phyloP scores from a whole-genome alignment of 176 grass and related monocot genomes.

The Metroxylon sagu region DNA sequence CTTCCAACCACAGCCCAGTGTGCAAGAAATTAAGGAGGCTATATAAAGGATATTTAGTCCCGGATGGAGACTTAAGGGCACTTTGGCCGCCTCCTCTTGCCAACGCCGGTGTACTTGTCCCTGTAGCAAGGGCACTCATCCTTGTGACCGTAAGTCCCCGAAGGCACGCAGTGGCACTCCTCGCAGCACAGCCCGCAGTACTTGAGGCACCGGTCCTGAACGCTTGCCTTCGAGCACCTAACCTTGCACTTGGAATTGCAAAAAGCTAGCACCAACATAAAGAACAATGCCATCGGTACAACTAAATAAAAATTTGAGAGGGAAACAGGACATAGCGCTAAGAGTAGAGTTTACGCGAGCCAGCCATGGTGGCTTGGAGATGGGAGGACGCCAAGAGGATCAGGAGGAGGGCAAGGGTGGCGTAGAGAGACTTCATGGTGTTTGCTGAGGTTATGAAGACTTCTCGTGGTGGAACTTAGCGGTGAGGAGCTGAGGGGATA shows the following conservation, averaged over 20 bases:
- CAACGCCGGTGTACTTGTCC: slow-evolving; percentile 66
- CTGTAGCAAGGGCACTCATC: slow-evolving; percentile 97
- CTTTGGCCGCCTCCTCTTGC: slow-evolving; percentile 54
- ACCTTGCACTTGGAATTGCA: slow-evolving; percentile 70
- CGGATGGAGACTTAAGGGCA: slow-evolving; percentile 43
- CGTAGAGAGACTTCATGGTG: slow-evolving; percentile 35
- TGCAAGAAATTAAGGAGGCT: no score
- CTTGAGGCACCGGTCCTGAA: slow-evolving; percentile 78
- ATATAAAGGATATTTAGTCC: no score
- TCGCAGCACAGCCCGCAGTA: slow-evolving; percentile 83
- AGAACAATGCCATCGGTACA: no score
- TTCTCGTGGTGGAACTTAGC: no score
- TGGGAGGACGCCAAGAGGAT: slow-evolving; percentile 26
- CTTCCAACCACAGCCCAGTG: no score
- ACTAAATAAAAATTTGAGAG: no score
- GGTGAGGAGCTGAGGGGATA: no score
- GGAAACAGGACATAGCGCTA: no score
- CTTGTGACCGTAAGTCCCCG: slow-evolving; percentile 73
- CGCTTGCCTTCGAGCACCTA: slow-evolving; percentile 85
- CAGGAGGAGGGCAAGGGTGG: slow-evolving; percentile 28
- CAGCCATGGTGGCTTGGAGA: slow-evolving; percentile 37
- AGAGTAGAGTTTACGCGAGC: slow-evolving; percentile 33
- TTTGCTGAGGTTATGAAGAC: neutral
- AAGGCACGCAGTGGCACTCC: slow-evolving; percentile 71
- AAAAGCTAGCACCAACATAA: slow-evolving; percentile 27